Evolutionary conservation across 2,329 filamentous ascomycete species (phyloP).

Genomic region (Ceratocystis papillata): DNA sequence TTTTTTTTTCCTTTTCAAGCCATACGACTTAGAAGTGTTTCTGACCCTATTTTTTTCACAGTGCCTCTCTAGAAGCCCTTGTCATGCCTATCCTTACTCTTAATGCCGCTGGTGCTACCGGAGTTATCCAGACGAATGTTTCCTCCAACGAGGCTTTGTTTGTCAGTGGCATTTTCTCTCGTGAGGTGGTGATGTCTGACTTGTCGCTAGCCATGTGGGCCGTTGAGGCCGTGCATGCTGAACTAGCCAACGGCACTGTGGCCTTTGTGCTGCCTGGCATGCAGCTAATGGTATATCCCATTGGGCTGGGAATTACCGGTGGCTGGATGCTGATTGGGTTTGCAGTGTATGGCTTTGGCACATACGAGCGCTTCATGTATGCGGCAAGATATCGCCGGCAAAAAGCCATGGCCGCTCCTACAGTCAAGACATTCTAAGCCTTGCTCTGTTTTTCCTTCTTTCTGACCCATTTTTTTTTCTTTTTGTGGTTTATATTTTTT

Average conservation of each 20-base stretch:
- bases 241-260: conserved; percentile 41
- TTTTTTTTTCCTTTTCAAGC: background rate
- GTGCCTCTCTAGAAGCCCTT: conserved; percentile 49
- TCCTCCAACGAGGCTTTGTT: conserved; percentile 62
- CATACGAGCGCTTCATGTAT: conserved; percentile 55
- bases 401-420: conserved; percentile 11
- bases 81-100: conserved; percentile 60
- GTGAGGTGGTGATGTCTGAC: conserved; percentile 43
- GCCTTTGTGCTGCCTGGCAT: conserved; percentile 61
- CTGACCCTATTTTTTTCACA: conserved; percentile 30
- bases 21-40: background rate
- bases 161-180: conserved; percentile 58
- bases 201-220: conserved; percentile 40
- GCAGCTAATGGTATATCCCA: conserved; percentile 56
- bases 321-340: conserved; percentile 51
- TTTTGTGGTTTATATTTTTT: background rate
- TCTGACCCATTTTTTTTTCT: background rate
- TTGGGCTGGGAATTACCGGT: conserved; percentile 56
- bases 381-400: conserved; percentile 44
- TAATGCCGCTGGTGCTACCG: conserved; percentile 43
- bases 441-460: background rate
- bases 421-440: conserved; percentile 21
- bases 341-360: conserved; percentile 51
- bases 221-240: conserved; percentile 38
- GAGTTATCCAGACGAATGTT: conserved; percentile 51